Percentiles rank a stretch among this genome's conserved stretches.
Conservation (phyloP, 176 grass and related monocot species). For the Hsuehochloa calcarea region DNA sequence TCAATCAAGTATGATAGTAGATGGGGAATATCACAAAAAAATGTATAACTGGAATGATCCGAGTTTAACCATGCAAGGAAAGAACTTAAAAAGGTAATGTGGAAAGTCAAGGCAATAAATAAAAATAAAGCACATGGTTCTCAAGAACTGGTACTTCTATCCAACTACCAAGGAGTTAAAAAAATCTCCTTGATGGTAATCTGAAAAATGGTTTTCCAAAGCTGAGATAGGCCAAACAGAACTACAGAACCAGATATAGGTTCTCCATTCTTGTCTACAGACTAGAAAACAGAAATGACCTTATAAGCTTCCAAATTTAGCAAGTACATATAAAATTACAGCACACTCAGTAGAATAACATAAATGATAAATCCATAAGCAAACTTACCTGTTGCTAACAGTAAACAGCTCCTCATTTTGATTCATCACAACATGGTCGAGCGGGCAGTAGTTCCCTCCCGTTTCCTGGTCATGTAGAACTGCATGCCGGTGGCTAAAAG, state of each 20-base stretch:
- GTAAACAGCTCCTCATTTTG: constrained; percentile 72
- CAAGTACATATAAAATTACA: not conserved
- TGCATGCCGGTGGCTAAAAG: constrained; percentile 90
- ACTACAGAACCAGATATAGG: not conserved
- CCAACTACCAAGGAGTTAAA: not conserved
- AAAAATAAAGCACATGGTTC: not conserved
- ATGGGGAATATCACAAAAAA: not conserved
- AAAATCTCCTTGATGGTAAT: not conserved
- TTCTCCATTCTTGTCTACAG: not conserved
- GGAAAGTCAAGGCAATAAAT: not conserved
- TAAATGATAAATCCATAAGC: not conserved
- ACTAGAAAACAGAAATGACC: not conserved
- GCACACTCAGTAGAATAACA: not conserved
- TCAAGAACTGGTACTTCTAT: not conserved
- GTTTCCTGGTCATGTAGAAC: constrained; percentile 87
- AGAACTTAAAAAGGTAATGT: not conserved
- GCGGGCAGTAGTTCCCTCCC: constrained; percentile 68
- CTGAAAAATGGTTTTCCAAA: not conserved
- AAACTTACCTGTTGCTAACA: constrained; percentile 88
- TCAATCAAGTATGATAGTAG: not conserved
- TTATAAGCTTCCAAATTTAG: not conserved
- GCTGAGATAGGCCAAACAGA: not conserved
- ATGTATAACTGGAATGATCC: not conserved
- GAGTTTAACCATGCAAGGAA: not conserved
- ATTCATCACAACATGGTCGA: constrained; percentile 68